Evolutionary conservation across 2,329 filamentous ascomycete genomes (phyloP).

Genomic region (Fusarium sp.): DNA sequence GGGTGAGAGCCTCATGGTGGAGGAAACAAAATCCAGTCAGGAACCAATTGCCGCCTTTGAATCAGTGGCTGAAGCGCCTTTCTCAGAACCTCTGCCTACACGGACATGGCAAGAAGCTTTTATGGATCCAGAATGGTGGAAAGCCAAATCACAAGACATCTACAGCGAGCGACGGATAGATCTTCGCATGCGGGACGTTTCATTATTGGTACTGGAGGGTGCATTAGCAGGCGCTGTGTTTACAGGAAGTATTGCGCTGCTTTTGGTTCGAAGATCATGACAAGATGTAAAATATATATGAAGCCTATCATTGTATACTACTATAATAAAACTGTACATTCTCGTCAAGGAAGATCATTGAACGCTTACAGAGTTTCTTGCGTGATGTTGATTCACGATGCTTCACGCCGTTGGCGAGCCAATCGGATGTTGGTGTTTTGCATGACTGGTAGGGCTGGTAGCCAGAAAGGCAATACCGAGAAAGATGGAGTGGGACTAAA

Average conservation of each 20-base stretch:
- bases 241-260: constrained; percentile 61
- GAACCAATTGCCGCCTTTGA: background rate
- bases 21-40: background rate
- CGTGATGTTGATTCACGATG: constrained; percentile 6
- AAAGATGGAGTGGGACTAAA: constrained; percentile 6
- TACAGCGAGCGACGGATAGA: constrained; percentile 71
- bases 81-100: background rate
- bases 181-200: constrained; percentile 74
- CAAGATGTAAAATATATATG: constrained; percentile 25
- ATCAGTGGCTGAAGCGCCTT: constrained; percentile 4
- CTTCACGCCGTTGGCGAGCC: background rate
- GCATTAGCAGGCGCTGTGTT: constrained; percentile 71
- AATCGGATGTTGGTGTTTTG: constrained; percentile 19
- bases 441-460: constrained; percentile 31
- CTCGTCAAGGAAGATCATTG: background rate
- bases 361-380: background rate
- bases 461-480: constrained; percentile 6
- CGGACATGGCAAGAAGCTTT: constrained; percentile 55
- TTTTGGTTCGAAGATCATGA: constrained; percentile 52
- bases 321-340: constrained; percentile 14
- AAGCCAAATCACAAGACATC: constrained; percentile 62
- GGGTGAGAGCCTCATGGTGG: background rate
- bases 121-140: constrained; percentile 55
- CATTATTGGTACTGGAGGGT: constrained; percentile 73
- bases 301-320: constrained; percentile 31